These are phyloP conservation scores for Pythium grandisporangium DNA, from an alignment of 352 stramenopile genomes.

Conservation along the genomic window DNA sequence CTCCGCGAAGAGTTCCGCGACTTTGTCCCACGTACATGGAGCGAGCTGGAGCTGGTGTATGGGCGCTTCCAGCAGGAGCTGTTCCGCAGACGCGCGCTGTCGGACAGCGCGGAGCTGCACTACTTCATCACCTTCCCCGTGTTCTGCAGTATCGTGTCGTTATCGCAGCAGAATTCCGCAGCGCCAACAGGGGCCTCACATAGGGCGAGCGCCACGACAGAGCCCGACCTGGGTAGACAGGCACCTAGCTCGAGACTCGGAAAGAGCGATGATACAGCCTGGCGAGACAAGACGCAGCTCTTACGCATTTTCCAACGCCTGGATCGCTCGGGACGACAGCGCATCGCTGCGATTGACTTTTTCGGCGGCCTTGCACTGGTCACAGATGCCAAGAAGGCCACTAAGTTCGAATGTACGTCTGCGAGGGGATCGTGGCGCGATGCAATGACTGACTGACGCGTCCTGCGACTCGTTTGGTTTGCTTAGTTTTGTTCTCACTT, in stretches of 20 bases:
- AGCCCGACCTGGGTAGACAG: too few species aligned
- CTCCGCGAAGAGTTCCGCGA: conserved; percentile 22
- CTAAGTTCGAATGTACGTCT: conserved; percentile 53
- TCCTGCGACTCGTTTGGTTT: too few species aligned
- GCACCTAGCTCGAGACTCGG: too few species aligned
- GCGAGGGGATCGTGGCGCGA: too few species aligned
- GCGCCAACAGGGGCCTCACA: too few species aligned
- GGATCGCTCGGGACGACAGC: conserved; percentile 11
- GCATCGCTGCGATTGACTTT: conserved; percentile 43
- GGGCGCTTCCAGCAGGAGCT: conserved; percentile 53
- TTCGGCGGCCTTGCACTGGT: conserved; percentile 49
- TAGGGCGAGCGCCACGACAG: too few species aligned
- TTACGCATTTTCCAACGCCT: conserved; percentile 32
- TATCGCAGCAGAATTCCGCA: neutral
- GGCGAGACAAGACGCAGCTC: conserved; percentile 26
- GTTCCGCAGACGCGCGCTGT: conserved; percentile 27
- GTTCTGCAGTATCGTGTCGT: conserved; percentile 34
- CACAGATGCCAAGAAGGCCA: conserved; percentile 48
- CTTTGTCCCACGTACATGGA: conserved; percentile 40
- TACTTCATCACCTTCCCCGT: conserved; percentile 44
- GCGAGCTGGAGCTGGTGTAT: conserved; percentile 41
- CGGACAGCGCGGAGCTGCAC: conserved; percentile 19
- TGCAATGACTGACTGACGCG: too few species aligned
- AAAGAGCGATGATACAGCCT: neutral
- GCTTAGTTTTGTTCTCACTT: conserved; percentile 42